Conservation (phyloP, 2,329 filamentous ascomycete species). For the Metarhizium brunneum region DNA sequence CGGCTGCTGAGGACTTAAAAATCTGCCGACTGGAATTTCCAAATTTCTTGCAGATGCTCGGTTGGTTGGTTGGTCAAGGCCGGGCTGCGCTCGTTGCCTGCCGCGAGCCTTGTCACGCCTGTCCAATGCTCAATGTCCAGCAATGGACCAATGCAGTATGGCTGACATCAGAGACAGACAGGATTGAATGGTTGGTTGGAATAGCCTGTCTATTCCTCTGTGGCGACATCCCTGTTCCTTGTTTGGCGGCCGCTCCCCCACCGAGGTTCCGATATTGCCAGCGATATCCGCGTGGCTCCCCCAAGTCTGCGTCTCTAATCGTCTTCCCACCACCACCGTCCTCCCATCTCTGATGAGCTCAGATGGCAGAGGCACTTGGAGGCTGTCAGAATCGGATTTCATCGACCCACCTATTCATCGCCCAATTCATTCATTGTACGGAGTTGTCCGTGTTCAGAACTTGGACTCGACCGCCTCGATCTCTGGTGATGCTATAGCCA, state of each 20-base stretch:
- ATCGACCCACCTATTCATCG: too few relatives aligned
- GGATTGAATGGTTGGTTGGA: not conserved
- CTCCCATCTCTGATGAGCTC: not conserved
- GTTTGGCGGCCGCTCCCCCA: not conserved
- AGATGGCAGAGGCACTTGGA: not conserved
- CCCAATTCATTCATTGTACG: too few relatives aligned
- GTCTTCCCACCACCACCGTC: not conserved
- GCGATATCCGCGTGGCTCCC: not conserved
- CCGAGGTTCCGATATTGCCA: not conserved
- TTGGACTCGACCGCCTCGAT: too few relatives aligned
- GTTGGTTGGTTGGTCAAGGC: too few relatives aligned
- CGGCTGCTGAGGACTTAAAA: too few relatives aligned
- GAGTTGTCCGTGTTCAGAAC: too few relatives aligned
- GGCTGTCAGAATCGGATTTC: not conserved
- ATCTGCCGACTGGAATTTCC: too few relatives aligned
- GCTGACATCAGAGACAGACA: not conserved
- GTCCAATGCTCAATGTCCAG: not conserved
- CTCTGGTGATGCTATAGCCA: too few relatives aligned
- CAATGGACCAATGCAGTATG: not conserved
- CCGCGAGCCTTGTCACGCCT: not conserved
- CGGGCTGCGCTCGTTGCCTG: too few relatives aligned
- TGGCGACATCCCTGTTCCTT: not conserved
- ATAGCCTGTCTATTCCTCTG: not conserved
- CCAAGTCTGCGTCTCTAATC: not conserved
- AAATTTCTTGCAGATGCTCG: too few relatives aligned